A percentile compares a stretch with the other conserved stretches of the same genome.
Conservation (phyloP, 768 basidiomycete species). For the Tricholoma hemisulphureum region DNA sequence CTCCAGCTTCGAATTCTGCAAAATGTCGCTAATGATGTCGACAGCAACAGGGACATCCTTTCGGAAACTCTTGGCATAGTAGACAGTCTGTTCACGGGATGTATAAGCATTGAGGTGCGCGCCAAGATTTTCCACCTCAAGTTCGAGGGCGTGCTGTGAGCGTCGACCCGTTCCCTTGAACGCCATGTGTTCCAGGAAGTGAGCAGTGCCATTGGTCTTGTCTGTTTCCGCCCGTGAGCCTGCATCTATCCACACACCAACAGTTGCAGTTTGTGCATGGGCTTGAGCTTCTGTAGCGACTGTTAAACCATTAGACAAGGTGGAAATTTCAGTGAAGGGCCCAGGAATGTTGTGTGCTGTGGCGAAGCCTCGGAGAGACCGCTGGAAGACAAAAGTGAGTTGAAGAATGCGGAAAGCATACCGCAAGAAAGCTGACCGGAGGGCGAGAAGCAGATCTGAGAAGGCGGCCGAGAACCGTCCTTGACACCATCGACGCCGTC, state of each 20-base stretch:
- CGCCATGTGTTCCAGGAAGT: slow-evolving; percentile 99
- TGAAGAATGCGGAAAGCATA: neutral
- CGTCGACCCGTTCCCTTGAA: slow-evolving; percentile 94
- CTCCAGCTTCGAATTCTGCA: slow-evolving; percentile 96
- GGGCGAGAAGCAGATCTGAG: slow-evolving; percentile 24
- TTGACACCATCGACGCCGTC: slow-evolving; percentile 27
- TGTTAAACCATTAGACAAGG: slow-evolving; percentile 91
- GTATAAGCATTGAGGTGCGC: slow-evolving; percentile 98
- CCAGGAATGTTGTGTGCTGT: slow-evolving; percentile 62
- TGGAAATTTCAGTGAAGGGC: slow-evolving; percentile 88
- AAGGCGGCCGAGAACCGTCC: slow-evolving; percentile 29
- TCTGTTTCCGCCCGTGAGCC: slow-evolving; percentile 96
- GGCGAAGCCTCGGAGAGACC: slow-evolving; percentile 62
- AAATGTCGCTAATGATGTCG: slow-evolving; percentile 97
- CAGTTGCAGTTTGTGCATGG: slow-evolving; percentile 94
- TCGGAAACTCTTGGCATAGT: slow-evolving; percentile 98
- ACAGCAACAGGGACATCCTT: slow-evolving; percentile 90
- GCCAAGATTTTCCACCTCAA: slow-evolving; percentile 97
- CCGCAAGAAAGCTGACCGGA: slow-evolving; percentile 7
- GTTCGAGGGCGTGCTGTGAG: slow-evolving; percentile 85
- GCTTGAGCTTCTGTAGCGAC: slow-evolving; percentile 91
- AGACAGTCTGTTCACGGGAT: slow-evolving; percentile 97
- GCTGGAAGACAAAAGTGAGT: neutral
- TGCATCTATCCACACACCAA: slow-evolving; percentile 99
- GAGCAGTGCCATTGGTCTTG: slow-evolving; percentile 92